phyloP scores from a whole-genome alignment of 805 yeast species.

The Kazachstania psychrophila region DNA sequence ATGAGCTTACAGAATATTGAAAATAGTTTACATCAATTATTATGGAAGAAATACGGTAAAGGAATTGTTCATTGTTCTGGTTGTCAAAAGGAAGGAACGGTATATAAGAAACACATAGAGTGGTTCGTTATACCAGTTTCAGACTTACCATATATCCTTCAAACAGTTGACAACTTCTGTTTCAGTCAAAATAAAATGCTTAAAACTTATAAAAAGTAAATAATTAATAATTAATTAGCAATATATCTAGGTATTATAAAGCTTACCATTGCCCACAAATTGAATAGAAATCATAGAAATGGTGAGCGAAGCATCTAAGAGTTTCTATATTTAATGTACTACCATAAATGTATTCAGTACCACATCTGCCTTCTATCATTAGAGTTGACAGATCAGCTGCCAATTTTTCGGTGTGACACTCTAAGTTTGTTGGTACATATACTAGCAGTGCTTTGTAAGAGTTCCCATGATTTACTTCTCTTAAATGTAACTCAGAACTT shows the following conservation, averaged over 20 bases:
- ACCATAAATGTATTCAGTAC: constrained; percentile 1
- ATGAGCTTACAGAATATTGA: constrained; percentile 16
- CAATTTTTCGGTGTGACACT: constrained; percentile 1
- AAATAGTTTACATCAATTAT: constrained; percentile 15
- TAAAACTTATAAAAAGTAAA: too few species aligned
- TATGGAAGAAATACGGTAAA: constrained; percentile 26
- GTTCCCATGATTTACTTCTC: constrained; percentile 3
- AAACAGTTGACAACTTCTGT: constrained; percentile 16
- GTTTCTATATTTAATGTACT: too few species aligned
- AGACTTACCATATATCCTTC: constrained; percentile 15
- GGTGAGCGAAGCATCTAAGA: too few species aligned
- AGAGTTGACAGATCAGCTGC: constrained; percentile 7
- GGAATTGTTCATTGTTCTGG: constrained; percentile 25
- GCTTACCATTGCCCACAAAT: background rate
- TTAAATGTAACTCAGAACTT: constrained; percentile 12
- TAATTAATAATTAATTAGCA: background rate
- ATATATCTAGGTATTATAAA: too few species aligned
- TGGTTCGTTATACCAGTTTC: constrained; percentile 23
- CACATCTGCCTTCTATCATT: constrained; percentile 13
- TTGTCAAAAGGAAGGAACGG: constrained; percentile 13
- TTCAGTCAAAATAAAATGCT: constrained; percentile 3
- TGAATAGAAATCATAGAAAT: background rate
- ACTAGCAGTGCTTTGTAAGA: constrained; percentile 1
- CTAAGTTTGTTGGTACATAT: background rate
- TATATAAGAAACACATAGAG: constrained; percentile 20